A percentile compares a stretch with the other conserved stretches of the same genome.
These are phyloP conservation scores for Penicillium expansum DNA, from an alignment of 2,329 filamentous ascomycete species.

Conservation along the genomic window DNA sequence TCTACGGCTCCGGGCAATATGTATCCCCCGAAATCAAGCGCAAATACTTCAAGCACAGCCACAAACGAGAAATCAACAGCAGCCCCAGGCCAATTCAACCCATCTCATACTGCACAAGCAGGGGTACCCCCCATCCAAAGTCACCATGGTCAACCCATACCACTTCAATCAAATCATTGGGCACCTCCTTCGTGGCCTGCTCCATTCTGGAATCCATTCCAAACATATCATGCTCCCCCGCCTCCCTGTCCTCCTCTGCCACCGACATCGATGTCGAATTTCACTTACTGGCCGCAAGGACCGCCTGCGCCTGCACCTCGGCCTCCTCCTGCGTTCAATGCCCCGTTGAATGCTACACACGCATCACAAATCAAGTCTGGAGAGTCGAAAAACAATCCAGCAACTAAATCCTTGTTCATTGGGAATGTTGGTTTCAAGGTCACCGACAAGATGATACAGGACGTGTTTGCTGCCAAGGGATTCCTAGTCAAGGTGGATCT, in stretches of 20 bases:
- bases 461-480: slow-evolving; percentile 39
- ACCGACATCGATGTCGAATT: neutral
- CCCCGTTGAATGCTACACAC: neutral
- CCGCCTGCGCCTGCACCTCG: neutral
- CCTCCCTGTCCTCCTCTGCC: slow-evolving; percentile 3
- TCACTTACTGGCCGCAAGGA: neutral
- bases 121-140: neutral
- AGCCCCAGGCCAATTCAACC: neutral
- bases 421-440: slow-evolving; percentile 43
- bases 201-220: slow-evolving; percentile 1
- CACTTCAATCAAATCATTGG: neutral
- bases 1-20: neutral
- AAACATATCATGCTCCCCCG: neutral
- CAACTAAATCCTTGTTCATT: slow-evolving; percentile 36
- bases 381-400: slow-evolving; percentile 2
- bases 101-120: neutral
- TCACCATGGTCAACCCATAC: neutral
- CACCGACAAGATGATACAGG: slow-evolving; percentile 34
- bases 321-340: neutral
- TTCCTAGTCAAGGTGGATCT: slow-evolving; percentile 39
- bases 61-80: neutral
- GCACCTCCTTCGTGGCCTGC: neutral
- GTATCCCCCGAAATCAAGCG: neutral
- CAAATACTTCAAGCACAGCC: neutral
- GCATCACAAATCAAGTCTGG: neutral